A percentile compares a stretch with the other conserved stretches of the same genome.
Evolutionary conservation across 2,329 filamentous ascomycete genomes (phyloP).

Genomic region (Aureobasidium sp.): DNA sequence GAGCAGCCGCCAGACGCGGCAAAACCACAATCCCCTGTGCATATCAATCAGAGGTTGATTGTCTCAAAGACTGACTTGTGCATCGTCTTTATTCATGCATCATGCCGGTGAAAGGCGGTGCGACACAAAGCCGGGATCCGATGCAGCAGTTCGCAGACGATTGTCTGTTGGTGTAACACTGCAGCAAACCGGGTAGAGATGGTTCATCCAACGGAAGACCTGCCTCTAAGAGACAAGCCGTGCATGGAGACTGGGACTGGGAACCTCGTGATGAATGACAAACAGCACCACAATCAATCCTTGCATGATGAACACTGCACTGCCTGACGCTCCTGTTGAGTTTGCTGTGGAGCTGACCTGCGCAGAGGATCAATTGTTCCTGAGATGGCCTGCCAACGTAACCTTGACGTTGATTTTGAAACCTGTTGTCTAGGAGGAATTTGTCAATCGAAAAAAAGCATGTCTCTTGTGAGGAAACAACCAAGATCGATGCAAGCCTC

Average conservation of each 20-base stretch:
- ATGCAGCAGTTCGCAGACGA: slow-evolving; percentile 13
- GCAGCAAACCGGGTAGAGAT: slow-evolving; percentile 3
- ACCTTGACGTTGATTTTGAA: not conserved
- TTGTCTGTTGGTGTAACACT: slow-evolving; percentile 8
- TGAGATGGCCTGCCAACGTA: not conserved
- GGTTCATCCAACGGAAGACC: not conserved
- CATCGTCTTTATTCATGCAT: slow-evolving; percentile 1
- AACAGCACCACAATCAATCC: not conserved
- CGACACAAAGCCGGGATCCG: slow-evolving; percentile 4
- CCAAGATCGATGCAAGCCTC: not conserved
- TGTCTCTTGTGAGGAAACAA: not conserved
- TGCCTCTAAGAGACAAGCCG: not conserved
- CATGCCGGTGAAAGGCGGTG: not conserved
- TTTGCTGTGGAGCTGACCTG: not conserved
- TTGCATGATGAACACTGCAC: not conserved
- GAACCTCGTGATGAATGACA: not conserved
- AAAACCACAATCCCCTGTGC: not conserved
- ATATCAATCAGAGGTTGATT: slow-evolving; percentile 10
- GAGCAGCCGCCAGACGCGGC: not conserved
- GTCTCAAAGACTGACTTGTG: not conserved
- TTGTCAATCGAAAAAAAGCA: not conserved
- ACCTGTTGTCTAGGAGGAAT: not conserved
- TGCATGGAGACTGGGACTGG: not conserved
- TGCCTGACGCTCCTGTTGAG: not conserved
- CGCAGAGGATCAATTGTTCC: not conserved